These are phyloP conservation scores for Dendrocalamus sinicus DNA, from an alignment of 176 grass and related monocot genomes.

Conservation along the genomic window DNA sequence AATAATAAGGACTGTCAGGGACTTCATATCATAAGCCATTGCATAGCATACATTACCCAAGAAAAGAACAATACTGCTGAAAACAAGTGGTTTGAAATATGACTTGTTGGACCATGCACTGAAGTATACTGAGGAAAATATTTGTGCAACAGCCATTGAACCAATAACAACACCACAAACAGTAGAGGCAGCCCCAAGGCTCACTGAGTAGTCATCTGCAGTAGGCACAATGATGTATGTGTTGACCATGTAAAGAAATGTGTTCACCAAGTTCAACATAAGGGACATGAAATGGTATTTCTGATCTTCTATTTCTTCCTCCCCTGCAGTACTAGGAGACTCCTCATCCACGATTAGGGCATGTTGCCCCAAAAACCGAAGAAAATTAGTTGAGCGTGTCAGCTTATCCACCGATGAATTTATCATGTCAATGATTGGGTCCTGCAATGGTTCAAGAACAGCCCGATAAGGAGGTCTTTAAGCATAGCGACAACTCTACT, in stretches of 20 bases:
- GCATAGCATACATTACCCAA: constrained; percentile 85
- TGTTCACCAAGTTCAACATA: constrained; percentile 84
- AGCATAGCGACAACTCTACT: neutral
- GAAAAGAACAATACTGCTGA: constrained; percentile 88
- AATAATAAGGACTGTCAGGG: constrained; percentile 66
- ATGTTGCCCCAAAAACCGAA: constrained; percentile 89
- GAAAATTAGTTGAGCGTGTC: constrained; percentile 81
- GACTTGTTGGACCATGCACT: constrained; percentile 93
- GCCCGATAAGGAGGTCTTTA: constrained; percentile 27
- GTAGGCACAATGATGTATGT: constrained; percentile 95
- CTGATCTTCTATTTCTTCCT: constrained; percentile 75
- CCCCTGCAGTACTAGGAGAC: constrained; percentile 68
- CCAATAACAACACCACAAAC: constrained; percentile 94
- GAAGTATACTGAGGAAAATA: constrained; percentile 92
- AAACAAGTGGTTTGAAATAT: constrained; percentile 85
- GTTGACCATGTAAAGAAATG: constrained; percentile 97
- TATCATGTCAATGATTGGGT: constrained; percentile 84
- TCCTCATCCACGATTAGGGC: constrained; percentile 83
- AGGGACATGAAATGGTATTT: constrained; percentile 91
- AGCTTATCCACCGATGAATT: constrained; percentile 71
- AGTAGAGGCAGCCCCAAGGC: constrained; percentile 85
- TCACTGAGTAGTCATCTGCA: constrained; percentile 89
- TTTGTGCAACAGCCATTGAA: constrained; percentile 90
- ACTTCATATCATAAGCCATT: constrained; percentile 80
- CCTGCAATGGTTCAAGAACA: constrained; percentile 57